Conservation (phyloP, 2,329 filamentous ascomycete species). For the Aspergillus novoparasiticus region DNA sequence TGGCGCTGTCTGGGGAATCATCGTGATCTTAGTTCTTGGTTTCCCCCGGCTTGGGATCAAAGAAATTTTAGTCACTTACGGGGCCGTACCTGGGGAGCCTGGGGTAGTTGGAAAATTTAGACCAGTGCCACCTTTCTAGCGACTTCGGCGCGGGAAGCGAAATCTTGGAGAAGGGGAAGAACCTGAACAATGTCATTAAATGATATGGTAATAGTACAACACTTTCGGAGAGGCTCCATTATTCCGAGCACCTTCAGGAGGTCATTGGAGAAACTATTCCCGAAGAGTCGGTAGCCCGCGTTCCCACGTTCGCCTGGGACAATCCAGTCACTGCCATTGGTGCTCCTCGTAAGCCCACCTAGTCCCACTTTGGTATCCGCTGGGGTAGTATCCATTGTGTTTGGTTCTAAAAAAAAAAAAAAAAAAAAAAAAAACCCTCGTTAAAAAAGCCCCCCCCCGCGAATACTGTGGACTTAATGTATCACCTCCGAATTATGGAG, state of each 20-base stretch:
- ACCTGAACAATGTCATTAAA: background rate
- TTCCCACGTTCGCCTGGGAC: background rate
- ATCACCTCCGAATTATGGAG: slow-evolving; percentile 1
- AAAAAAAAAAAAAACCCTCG: background rate
- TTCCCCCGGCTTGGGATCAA: background rate
- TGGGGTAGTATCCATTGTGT: slow-evolving; percentile 16
- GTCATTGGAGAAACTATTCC: background rate
- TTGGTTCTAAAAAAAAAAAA: background rate
- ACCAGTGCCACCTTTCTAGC: background rate
- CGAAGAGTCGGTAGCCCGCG: slow-evolving; percentile 1
- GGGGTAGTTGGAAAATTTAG: background rate
- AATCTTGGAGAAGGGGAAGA: slow-evolving; percentile 1
- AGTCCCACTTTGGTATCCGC: slow-evolving; percentile 25
- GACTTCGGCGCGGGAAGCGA: background rate
- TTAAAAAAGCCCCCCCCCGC: background rate
- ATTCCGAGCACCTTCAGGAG: background rate
- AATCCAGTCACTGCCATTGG: background rate
- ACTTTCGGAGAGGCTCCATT: background rate
- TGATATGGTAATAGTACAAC: background rate
- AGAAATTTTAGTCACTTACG: slow-evolving; percentile 1
- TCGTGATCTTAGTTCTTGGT: background rate
- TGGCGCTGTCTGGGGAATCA: background rate
- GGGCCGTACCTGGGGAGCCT: slow-evolving; percentile 2
- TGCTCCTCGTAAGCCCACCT: background rate
- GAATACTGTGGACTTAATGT: background rate